Conservation (phyloP, 768 basidiomycete species). For the Pleurotus citrinopileatus region DNA sequence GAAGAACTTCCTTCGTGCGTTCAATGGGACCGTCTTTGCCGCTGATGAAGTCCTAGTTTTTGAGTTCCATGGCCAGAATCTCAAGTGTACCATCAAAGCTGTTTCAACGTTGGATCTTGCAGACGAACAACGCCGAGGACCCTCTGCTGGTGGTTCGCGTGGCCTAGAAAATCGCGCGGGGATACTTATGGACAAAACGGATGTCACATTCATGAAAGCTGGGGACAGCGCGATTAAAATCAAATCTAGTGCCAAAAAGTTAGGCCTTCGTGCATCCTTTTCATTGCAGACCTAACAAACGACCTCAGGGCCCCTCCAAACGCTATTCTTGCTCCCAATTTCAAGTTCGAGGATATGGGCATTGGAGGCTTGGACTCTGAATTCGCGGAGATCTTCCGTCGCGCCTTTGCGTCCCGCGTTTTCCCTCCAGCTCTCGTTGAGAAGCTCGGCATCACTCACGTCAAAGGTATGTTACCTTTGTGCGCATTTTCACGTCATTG, state of each 20-base stretch:
- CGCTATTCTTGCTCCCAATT: slow-evolving; percentile 94
- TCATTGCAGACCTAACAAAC: slow-evolving; percentile 1
- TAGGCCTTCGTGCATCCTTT: slow-evolving; percentile 17
- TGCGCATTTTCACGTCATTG: not conserved
- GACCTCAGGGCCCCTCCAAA: slow-evolving; percentile 76
- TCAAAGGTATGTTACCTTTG: slow-evolving; percentile 65
- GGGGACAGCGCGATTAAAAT: slow-evolving; percentile 80
- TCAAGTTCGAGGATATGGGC: slow-evolving; percentile 99
- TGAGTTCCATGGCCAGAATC: slow-evolving; percentile 83
- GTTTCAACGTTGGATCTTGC: slow-evolving; percentile 60
- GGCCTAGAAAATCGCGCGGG: slow-evolving; percentile 46
- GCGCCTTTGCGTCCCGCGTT: slow-evolving; percentile 97
- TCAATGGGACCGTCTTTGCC: slow-evolving; percentile 68
- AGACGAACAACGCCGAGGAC: slow-evolving; percentile 52
- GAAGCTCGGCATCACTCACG: slow-evolving; percentile 96
- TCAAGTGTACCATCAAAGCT: slow-evolving; percentile 68
- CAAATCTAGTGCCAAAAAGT: slow-evolving; percentile 92
- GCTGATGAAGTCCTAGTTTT: slow-evolving; percentile 72
- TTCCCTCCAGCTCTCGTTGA: slow-evolving; percentile 97
- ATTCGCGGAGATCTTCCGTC: slow-evolving; percentile 95
- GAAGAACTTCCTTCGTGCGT: slow-evolving; percentile 69
- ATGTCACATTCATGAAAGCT: slow-evolving; percentile 86
- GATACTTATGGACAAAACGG: slow-evolving; percentile 88
- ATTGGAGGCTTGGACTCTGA: slow-evolving; percentile 97
- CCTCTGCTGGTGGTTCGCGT: slow-evolving; percentile 21